Evolutionary conservation across 148 eudicot species (phyloP).

Genomic region (Cornus kousa): DNA sequence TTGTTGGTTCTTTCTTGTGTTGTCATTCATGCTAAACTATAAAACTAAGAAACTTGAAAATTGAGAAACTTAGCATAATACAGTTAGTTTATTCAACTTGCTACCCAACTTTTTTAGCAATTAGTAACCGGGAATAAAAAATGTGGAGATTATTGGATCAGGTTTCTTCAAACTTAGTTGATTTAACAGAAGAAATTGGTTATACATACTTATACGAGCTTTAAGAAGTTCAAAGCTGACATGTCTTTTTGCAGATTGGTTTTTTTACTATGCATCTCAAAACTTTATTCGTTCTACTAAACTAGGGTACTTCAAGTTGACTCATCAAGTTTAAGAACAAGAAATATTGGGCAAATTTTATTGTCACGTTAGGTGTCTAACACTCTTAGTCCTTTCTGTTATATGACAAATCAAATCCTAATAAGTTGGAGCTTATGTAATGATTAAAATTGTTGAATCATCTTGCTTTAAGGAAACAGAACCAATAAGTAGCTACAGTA

Average conservation of each 20-base stretch:
- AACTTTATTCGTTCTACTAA: neutral
- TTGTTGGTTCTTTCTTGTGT: neutral
- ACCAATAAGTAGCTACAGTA: neutral
- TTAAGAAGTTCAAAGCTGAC: neutral
- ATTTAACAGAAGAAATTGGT: neutral
- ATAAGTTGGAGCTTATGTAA: neutral
- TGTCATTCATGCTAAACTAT: slow-evolving; percentile 2
- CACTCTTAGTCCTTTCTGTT: neutral
- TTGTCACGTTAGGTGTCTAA: neutral
- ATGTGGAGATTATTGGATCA: neutral
- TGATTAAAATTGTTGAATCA: neutral
- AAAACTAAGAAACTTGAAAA: neutral
- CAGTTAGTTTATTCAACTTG: neutral
- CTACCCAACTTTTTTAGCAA: neutral
- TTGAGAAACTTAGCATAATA: neutral
- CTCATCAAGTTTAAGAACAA: neutral
- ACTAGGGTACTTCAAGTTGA: neutral
- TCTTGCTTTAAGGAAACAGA: neutral
- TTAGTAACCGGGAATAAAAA: neutral
- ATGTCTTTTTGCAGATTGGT: neutral
- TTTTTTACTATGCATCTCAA: slow-evolving; percentile 1
- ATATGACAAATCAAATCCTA: neutral
- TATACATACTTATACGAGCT: neutral
- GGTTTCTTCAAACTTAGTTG: neutral
- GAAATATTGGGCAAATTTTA: neutral